Evolutionary conservation across 495 filamentous ascomycete genomes (phyloP).

Genomic region (Penicillium daleae): DNA sequence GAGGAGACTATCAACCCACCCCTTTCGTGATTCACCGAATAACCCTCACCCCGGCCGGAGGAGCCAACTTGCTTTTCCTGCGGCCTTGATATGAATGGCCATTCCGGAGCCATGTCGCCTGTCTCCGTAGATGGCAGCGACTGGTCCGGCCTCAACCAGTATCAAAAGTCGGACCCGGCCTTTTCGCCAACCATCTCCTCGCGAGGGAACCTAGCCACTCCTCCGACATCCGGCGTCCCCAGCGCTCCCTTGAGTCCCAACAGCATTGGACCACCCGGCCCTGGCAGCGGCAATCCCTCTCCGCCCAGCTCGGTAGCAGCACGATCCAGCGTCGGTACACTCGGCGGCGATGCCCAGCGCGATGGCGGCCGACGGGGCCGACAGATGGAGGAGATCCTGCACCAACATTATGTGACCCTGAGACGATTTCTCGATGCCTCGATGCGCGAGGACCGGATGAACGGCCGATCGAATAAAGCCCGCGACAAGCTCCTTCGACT

Average conservation of each 20-base stretch:
- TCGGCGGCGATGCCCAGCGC: slow-evolving; percentile 60
- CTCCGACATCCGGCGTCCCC: slow-evolving; percentile 68
- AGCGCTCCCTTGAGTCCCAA: slow-evolving; percentile 58
- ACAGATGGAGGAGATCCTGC: slow-evolving; percentile 68
- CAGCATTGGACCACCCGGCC: slow-evolving; percentile 31
- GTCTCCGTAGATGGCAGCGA: slow-evolving; percentile 83
- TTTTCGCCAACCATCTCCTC: slow-evolving; percentile 57
- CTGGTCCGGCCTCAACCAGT: slow-evolving; percentile 81
- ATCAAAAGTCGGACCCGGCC: slow-evolving; percentile 62
- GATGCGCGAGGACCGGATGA: slow-evolving; percentile 72
- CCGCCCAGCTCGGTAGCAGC: slow-evolving; percentile 81
- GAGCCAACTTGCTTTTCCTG: slow-evolving; percentile 6
- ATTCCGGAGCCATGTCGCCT: slow-evolving; percentile 74
- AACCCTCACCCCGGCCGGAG: slow-evolving; percentile 9
- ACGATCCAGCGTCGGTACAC: slow-evolving; percentile 74
- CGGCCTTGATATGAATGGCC: slow-evolving; percentile 59
- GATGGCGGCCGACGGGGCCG: slow-evolving; percentile 50
- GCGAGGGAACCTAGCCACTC: slow-evolving; percentile 69
- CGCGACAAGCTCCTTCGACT: slow-evolving; percentile 90
- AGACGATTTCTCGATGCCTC: slow-evolving; percentile 72
- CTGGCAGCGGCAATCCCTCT: slow-evolving; percentile 68
- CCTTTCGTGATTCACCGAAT: background rate
- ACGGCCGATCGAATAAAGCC: slow-evolving; percentile 79
- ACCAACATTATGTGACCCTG: slow-evolving; percentile 80
- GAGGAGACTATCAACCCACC: background rate